Evolutionary conservation across 192 early-diverging fungal genomes (phyloP).

Genomic region (Backusella circina): DNA sequence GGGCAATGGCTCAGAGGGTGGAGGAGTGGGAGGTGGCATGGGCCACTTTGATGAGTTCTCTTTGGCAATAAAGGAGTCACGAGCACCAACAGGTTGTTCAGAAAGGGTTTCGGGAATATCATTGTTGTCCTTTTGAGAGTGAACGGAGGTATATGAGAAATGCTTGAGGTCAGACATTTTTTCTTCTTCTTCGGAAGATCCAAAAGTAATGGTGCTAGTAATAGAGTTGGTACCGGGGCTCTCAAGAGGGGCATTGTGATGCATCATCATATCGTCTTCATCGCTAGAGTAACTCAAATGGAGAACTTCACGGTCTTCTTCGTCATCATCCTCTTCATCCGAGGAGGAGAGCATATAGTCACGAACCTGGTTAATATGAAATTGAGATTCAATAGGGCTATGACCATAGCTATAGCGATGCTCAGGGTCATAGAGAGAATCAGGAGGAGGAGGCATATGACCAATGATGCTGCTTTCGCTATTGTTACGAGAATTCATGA

Average conservation of each 20-base stretch:
- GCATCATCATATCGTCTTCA: not conserved
- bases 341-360: conserved; percentile 4
- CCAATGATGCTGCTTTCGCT: conserved; percentile 2
- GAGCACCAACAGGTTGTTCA: not conserved
- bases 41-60: not conserved
- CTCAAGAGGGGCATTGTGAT: not conserved
- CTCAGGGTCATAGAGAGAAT: not conserved
- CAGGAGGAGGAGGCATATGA: not conserved
- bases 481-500: conserved; percentile 7
- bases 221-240: conserved; percentile 2
- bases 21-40: conserved; percentile 15
- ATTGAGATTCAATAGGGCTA: not conserved
- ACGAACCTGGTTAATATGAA: conserved; percentile 2
- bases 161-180: not conserved
- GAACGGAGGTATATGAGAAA: conserved; percentile 7
- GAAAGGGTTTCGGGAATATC: not conserved
- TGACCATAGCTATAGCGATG: not conserved
- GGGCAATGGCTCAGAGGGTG: conserved; percentile 17
- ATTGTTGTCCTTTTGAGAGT: not conserved
- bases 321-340: not conserved
- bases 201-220: not conserved
- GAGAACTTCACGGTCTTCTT: not conserved
- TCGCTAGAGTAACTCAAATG: conserved; percentile 1
- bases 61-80: not conserved
- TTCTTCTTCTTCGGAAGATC: not conserved